A percentile compares a stretch with the other conserved stretches of the same genome.
phyloP scores from a whole-genome alignment of 495 filamentous ascomycete species.

The Geopyxis carbonaria region DNA sequence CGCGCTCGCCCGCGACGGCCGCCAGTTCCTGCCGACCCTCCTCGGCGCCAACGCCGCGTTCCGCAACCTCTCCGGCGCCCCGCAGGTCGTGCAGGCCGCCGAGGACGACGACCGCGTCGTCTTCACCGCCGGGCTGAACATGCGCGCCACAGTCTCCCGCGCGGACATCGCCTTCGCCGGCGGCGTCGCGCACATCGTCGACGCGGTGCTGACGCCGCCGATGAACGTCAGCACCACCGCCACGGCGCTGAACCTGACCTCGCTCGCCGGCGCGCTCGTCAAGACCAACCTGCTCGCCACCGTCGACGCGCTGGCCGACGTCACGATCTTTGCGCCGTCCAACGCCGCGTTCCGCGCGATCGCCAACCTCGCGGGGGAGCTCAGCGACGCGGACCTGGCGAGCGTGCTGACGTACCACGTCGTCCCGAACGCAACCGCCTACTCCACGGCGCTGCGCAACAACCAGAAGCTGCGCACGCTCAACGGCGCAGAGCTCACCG shows the following conservation, averaged over 20 bases:
- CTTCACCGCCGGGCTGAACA: neutral
- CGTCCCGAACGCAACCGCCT: conserved; percentile 36
- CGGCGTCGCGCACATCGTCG: conserved; percentile 50
- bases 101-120: conserved; percentile 23
- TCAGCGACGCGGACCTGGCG: conserved; percentile 33
- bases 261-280: conserved; percentile 39
- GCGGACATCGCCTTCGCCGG: conserved; percentile 42
- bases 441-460: conserved; percentile 32
- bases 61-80: conserved; percentile 31
- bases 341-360: conserved; percentile 47
- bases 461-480: conserved; percentile 31
- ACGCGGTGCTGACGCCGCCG: conserved; percentile 35
- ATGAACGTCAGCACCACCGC: conserved; percentile 35
- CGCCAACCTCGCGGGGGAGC: conserved; percentile 32
- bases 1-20: conserved; percentile 28
- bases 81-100: conserved; percentile 29
- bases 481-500: conserved; percentile 33
- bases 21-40: conserved; percentile 38
- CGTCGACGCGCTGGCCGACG: conserved; percentile 29
- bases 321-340: conserved; percentile 47
- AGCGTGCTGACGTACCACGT: conserved; percentile 43
- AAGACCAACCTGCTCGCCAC: conserved; percentile 28
- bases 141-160: neutral
- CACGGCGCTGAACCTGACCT: conserved; percentile 36
- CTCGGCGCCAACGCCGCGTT: conserved; percentile 33